These are phyloP conservation scores for Trichosporon coremiiforme DNA, from an alignment of 1,284 basidiomycete genomes.

Conservation along the genomic window DNA sequence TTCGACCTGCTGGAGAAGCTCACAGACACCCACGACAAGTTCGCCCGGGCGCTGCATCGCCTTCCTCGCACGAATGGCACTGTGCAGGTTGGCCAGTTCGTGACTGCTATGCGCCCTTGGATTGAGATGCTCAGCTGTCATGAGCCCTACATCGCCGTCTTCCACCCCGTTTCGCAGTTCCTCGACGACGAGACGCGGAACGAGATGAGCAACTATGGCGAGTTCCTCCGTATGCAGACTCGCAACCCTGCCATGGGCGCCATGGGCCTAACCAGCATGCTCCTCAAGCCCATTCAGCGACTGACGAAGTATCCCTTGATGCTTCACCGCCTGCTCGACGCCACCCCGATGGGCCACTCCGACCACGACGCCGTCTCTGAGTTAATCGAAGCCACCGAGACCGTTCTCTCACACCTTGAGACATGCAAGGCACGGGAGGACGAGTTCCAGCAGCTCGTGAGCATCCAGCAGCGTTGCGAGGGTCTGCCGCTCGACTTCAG, in stretches of 20 bases:
- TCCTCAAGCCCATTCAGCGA: slow-evolving; percentile 74
- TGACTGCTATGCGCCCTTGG: slow-evolving; percentile 64
- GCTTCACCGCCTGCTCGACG: slow-evolving; percentile 64
- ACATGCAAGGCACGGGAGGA: slow-evolving; percentile 82
- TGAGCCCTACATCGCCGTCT: slow-evolving; percentile 76
- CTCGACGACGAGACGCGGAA: slow-evolving; percentile 65
- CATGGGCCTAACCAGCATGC: slow-evolving; percentile 66
- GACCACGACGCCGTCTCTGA: slow-evolving; percentile 70
- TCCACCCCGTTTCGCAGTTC: slow-evolving; percentile 64
- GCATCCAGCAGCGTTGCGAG: slow-evolving; percentile 64
- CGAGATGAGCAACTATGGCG: slow-evolving; percentile 70
- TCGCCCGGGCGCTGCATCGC: slow-evolving; percentile 62
- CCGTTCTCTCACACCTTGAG: slow-evolving; percentile 71
- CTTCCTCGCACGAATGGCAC: slow-evolving; percentile 45
- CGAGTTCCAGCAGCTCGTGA: slow-evolving; percentile 71
- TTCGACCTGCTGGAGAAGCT: slow-evolving; percentile 86
- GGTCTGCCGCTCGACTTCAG: slow-evolving; percentile 63
- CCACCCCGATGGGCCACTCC: slow-evolving; percentile 68
- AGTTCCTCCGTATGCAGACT: slow-evolving; percentile 78
- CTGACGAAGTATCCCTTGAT: slow-evolving; percentile 64
- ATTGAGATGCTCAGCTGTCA: slow-evolving; percentile 73
- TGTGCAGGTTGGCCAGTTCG: slow-evolving; percentile 60
- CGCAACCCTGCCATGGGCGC: slow-evolving; percentile 67
- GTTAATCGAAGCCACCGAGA: slow-evolving; percentile 67
- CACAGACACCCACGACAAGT: slow-evolving; percentile 68